These are phyloP conservation scores for Eucalyptus pumila DNA, from an alignment of 345 rosid genomes.

Conservation along the genomic window DNA sequence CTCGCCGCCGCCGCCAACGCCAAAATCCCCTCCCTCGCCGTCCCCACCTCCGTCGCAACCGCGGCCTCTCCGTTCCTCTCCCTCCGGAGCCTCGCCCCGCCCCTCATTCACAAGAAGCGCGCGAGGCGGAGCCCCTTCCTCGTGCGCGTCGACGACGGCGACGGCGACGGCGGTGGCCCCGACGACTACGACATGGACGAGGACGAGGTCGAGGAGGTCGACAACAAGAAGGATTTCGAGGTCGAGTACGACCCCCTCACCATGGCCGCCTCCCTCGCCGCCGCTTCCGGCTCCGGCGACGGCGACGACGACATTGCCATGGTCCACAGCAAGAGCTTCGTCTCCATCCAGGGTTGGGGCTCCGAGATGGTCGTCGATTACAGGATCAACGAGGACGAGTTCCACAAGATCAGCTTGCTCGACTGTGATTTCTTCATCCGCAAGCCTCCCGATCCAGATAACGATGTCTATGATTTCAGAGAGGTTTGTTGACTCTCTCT, in stretches of 20 bases:
- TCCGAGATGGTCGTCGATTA: conserved; percentile 87
- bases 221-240: conserved; percentile 87
- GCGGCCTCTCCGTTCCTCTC: not conserved
- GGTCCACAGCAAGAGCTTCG: conserved; percentile 66
- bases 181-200: conserved; percentile 85
- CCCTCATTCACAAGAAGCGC: conserved; percentile 4
- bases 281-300: not conserved
- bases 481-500: conserved; percentile 38
- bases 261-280: not conserved
- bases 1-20: not conserved
- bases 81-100: not conserved
- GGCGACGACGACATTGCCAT: conserved; percentile 51
- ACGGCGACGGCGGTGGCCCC: conserved; percentile 44
- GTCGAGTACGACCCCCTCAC: conserved; percentile 65
- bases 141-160: conserved; percentile 63
- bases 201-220: conserved; percentile 76
- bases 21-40: not conserved
- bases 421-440: conserved; percentile 95
- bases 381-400: conserved; percentile 85
- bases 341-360: conserved; percentile 74
- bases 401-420: conserved; percentile 68
- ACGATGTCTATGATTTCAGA: conserved; percentile 88
- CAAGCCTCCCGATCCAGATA: conserved; percentile 90
- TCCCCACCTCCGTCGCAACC: not conserved
- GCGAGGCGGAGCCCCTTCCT: conserved; percentile 19